Evolutionary conservation across 805 yeast species (phyloP).

Genomic region (Nakazawaea anatomiae): DNA sequence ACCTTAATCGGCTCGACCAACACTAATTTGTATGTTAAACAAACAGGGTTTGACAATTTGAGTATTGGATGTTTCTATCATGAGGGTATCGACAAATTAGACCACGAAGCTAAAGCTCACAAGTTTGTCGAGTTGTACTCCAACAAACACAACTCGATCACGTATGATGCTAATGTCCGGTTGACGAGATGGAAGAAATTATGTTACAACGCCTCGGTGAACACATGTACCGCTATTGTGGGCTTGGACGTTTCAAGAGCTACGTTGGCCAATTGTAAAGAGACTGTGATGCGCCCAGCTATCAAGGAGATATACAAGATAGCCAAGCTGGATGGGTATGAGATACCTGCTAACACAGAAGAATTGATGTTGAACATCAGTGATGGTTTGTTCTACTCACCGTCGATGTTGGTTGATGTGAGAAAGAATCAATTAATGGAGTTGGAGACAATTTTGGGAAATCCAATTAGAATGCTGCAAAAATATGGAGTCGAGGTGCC

Average conservation of each 20-base stretch:
- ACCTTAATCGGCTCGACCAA: slow-evolving; percentile 27
- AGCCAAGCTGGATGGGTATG: slow-evolving; percentile 41
- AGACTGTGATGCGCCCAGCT: slow-evolving; percentile 26
- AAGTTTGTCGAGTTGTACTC: slow-evolving; percentile 23
- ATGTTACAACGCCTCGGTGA: slow-evolving; percentile 37
- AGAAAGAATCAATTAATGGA: slow-evolving; percentile 32
- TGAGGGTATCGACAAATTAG: slow-evolving; percentile 16
- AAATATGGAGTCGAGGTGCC: slow-evolving; percentile 45
- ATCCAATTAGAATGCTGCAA: slow-evolving; percentile 29
- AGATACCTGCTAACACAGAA: slow-evolving; percentile 24
- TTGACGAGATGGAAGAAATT: slow-evolving; percentile 36
- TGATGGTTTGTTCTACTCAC: slow-evolving; percentile 35
- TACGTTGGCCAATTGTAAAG: slow-evolving; percentile 19
- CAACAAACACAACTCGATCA: slow-evolving; percentile 18
- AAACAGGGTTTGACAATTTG: slow-evolving; percentile 25
- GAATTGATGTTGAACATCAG: slow-evolving; percentile 26
- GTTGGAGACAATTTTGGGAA: slow-evolving; percentile 36
- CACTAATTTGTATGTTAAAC: slow-evolving; percentile 19
- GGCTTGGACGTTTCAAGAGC: slow-evolving; percentile 28
- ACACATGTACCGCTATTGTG: slow-evolving; percentile 33
- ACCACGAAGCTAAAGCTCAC: slow-evolving; percentile 18
- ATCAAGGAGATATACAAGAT: slow-evolving; percentile 37
- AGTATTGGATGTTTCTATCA: slow-evolving; percentile 25
- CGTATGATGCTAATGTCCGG: slow-evolving; percentile 25
- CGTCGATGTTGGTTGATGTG: slow-evolving; percentile 41